Conservation (phyloP, 352 stramenopile genomes). For the Phytophthora brassicae region DNA sequence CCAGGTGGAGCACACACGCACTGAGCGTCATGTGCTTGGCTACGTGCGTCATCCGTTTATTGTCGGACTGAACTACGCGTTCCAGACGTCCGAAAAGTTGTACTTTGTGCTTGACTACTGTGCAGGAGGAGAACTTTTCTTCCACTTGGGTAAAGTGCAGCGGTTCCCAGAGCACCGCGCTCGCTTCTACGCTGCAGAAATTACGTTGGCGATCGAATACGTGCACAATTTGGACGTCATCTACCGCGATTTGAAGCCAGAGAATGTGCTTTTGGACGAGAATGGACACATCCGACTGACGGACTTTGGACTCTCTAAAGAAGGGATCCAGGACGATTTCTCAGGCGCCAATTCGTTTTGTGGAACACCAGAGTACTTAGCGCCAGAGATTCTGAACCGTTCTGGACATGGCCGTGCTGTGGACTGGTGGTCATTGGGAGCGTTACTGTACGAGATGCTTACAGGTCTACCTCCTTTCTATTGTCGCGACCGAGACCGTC, state of each 20-base stretch:
- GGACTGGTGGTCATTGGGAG: conserved; percentile 97
- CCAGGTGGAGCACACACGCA: conserved; percentile 99
- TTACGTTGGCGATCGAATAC: conserved; percentile 95
- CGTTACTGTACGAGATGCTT: conserved; percentile 87
- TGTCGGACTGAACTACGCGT: conserved; percentile 94
- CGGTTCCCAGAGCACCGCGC: conserved; percentile 94
- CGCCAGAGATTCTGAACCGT: conserved; percentile 98
- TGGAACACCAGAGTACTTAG: conserved; percentile 98
- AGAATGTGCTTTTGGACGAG: conserved; percentile 97
- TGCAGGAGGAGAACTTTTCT: conserved; percentile 95
- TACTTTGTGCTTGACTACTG: conserved; percentile 99
- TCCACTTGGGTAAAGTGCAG: conserved; percentile 91
- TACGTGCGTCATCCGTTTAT: conserved; percentile 98
- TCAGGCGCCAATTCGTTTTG: conserved; percentile 97
- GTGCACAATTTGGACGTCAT: conserved; percentile 95
- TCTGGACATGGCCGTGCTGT: conserved; percentile 96
- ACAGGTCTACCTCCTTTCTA: conserved; percentile 92
- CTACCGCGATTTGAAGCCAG: conserved; percentile 97
- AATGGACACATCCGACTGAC: conserved; percentile 97
- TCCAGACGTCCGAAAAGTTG: conserved; percentile 96
- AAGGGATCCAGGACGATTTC: conserved; percentile 90
- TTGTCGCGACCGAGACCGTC: conserved; percentile 92
- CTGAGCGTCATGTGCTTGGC: conserved; percentile 95
- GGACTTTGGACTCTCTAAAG: conserved; percentile 96
- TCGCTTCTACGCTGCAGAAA: conserved; percentile 97